Conservation (phyloP, 2,329 filamentous ascomycete genomes). For the Aspergillus piperis region DNA sequence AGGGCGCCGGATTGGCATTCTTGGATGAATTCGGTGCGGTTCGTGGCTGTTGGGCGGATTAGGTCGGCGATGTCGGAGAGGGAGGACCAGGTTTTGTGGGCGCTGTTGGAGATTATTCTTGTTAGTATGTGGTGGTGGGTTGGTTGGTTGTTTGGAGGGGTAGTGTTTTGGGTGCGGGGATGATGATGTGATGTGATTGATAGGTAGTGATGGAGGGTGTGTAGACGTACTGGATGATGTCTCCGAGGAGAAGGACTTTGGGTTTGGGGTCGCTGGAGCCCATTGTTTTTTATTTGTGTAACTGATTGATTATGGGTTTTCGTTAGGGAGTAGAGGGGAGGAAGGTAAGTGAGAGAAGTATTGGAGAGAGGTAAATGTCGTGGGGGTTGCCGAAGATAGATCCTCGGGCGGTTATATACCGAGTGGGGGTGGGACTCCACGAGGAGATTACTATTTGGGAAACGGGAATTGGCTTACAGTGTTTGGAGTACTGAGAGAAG, state of each 20-base stretch:
- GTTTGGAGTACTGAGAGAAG: no score
- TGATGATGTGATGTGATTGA: background rate
- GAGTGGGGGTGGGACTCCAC: background rate
- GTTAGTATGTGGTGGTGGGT: background rate
- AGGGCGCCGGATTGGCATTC: conserved; percentile 67
- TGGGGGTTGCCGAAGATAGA: background rate
- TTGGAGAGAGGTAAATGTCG: background rate
- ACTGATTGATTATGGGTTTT: background rate
- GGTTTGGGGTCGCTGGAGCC: conserved; percentile 43
- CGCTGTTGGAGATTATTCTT: conserved; percentile 38
- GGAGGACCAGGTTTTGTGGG: conserved; percentile 64
- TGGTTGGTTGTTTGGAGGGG: background rate
- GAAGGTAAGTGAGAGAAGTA: background rate
- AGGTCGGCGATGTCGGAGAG: conserved; percentile 66
- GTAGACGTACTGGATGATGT: conserved; percentile 62
- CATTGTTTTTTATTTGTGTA: conserved; percentile 20
- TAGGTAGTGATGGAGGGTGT: background rate
- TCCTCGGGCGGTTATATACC: background rate
- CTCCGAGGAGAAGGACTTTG: conserved; percentile 64
- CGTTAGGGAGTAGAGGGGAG: background rate
- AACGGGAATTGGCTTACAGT: no score
- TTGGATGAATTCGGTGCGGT: conserved; percentile 66
- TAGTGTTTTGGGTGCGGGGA: background rate
- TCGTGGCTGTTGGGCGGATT: conserved; percentile 61
- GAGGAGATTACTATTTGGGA: background rate